Conservation (phyloP, 2,329 filamentous ascomycete species). For the Neonectria neomacrospora region DNA sequence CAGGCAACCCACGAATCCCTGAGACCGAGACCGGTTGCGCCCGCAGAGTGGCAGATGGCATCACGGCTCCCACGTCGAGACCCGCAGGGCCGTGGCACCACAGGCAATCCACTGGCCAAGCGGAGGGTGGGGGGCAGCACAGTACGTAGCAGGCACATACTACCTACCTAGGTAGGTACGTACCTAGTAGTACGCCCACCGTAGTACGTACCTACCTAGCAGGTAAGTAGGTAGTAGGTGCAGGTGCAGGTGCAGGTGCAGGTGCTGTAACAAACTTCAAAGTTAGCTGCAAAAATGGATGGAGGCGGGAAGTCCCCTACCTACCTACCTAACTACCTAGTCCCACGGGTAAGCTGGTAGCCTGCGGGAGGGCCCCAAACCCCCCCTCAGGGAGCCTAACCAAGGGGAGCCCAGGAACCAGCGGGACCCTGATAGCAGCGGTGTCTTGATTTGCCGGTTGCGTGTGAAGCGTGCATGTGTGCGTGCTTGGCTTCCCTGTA, state of each 20-base stretch:
- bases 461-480: conserved; percentile 15
- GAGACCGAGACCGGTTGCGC: conserved; percentile 41
- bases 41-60: conserved; percentile 45
- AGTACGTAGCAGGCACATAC: conserved; percentile 20
- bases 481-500: conserved; percentile 8
- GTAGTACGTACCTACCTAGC: too few relatives aligned
- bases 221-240: too few relatives aligned
- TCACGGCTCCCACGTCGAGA: conserved; percentile 46
- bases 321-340: too few relatives aligned
- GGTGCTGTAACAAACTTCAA: too few relatives aligned
- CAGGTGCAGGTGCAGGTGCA: too few relatives aligned
- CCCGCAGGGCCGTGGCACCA: conserved; percentile 45
- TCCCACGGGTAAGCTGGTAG: conserved; percentile 20
- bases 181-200: too few relatives aligned
- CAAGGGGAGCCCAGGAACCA: conserved; percentile 35
- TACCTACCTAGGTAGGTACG: too few relatives aligned
- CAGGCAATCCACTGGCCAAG: conserved; percentile 30
- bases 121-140: conserved; percentile 29
- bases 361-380: conserved; percentile 19
- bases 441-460: conserved; percentile 32
- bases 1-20: conserved; percentile 42
- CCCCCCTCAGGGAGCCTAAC: conserved; percentile 25
- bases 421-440: conserved; percentile 36
- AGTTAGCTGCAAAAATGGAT: too few relatives aligned
- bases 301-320: conserved; percentile 19